Evolutionary conservation across 345 rosid genomes (phyloP).

Genomic region (Sonneratia caseolaris): DNA sequence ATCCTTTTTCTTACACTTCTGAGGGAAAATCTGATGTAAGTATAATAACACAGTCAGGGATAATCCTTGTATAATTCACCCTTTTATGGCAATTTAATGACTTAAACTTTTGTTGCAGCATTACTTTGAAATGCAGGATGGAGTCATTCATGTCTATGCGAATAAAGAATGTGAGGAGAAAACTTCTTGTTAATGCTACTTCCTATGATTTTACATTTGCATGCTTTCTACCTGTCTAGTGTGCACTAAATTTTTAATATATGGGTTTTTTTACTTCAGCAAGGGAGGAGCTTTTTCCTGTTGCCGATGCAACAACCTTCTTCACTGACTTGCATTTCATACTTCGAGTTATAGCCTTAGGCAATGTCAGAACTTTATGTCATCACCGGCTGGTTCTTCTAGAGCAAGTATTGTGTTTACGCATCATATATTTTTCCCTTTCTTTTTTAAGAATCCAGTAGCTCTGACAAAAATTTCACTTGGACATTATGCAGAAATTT

Average conservation of each 20-base stretch:
- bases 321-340: constrained; percentile 84
- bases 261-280: constrained; percentile 29
- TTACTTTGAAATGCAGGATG: constrained; percentile 88
- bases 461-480: neutral
- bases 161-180: constrained; percentile 57
- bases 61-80: neutral
- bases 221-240: neutral
- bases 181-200: constrained; percentile 1
- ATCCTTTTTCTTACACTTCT: constrained; percentile 65
- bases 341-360: constrained; percentile 79
- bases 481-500: constrained; percentile 56
- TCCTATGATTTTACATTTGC: constrained; percentile 3
- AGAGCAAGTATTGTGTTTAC: constrained; percentile 52
- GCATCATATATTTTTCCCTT: neutral
- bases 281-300: constrained; percentile 74
- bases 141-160: constrained; percentile 84
- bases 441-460: neutral
- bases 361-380: constrained; percentile 91
- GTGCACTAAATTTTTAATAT: neutral
- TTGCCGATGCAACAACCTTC: constrained; percentile 83
- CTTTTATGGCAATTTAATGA: neutral
- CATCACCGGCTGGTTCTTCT: constrained; percentile 86
- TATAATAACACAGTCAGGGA: constrained; percentile 2
- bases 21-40: constrained; percentile 79
- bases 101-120: constrained; percentile 44